Base-by-base conservation (phyloP, 2,329 filamentous ascomycete genomes). In the Trichophyton verrucosum region DNA sequence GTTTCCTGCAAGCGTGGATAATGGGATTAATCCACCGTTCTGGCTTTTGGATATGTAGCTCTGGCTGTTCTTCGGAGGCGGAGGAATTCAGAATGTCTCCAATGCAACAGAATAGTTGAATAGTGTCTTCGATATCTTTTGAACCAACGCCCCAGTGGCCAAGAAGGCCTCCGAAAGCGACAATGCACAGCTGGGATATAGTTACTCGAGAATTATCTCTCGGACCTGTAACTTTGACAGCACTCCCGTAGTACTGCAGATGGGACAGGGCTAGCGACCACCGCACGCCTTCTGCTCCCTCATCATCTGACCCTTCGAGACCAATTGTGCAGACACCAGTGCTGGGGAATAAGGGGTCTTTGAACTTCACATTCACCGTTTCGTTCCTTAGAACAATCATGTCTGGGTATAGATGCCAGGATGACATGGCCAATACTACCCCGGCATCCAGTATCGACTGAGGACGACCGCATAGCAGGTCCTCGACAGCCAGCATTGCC, bases 361-460 rank as follows among this genome's bases (percentile, higher is more conserved):
- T 15, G n/a, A 57, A 57, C 15, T 57, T 38, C 4, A 57, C 27
- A 38, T 36, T 38, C 7, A 57, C 53, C 3, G 53, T 57, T 6
- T 36, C 38, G 15, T 44, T 58, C 9, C 81, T 85, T 83, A 88
- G 75, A 86, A 86, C 65, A 1, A 61, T 58, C 9, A 75, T 64
- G 44, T 75, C 66, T 0, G 72, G 72, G 60, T 72, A 75, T 1
- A 75, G 24, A 64, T 75, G 73, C 73, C 71, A 75, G 0, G 72
- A 60, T 2, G 63, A 66, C 1, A 75, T 57, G 1, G 61, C 72
- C 3, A 73, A 61, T 0, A 76, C 61, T 1, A 70, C 62, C 1
- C 66, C 66, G 1, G 68, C 68, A 49, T 65, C 59, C 6, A 65
- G 49, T 8, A 67, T 65, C 8, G 57, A 36, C 33, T 71, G 68